phyloP scores from a whole-genome alignment of 352 stramenopile genomes.

The Globisporangium sylvaticum region DNA sequence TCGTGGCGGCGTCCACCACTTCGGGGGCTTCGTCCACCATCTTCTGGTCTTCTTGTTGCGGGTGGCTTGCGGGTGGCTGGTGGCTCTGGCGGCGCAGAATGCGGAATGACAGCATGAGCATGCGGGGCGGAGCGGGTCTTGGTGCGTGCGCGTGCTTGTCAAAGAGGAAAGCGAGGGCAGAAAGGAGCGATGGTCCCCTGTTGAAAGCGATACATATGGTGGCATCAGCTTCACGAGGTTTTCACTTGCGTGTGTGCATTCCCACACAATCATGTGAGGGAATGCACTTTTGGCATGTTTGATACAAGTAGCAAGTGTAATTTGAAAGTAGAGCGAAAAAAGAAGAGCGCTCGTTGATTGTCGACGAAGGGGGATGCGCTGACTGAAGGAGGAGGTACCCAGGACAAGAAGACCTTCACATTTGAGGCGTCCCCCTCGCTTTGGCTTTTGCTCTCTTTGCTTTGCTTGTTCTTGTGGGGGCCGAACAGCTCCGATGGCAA shows the following conservation, averaged over 20 bases:
- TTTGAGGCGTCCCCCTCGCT: neutral
- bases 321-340: neutral
- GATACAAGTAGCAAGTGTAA: neutral
- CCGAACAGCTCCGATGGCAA: too few species aligned
- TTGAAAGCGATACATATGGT: neutral
- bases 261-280: too few species aligned
- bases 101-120: neutral
- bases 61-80: neutral
- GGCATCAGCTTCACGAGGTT: too few species aligned
- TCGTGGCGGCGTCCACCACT: constrained; percentile 22
- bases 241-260: too few species aligned
- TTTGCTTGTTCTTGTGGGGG: neutral
- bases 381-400: neutral
- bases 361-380: neutral
- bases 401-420: neutral
- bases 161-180: neutral
- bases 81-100: constrained; percentile 3
- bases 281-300: too few species aligned
- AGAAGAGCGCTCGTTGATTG: neutral
- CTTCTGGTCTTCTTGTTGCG: neutral
- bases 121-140: neutral
- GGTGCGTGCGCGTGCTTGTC: neutral
- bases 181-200: neutral
- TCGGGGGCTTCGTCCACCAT: constrained; percentile 21
- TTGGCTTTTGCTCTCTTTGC: neutral